Evolutionary conservation across 352 stramenopile species (phyloP), one percentile per base, ranked within the genome.

Genomic region (Phytophthora aleatoria): DNA sequence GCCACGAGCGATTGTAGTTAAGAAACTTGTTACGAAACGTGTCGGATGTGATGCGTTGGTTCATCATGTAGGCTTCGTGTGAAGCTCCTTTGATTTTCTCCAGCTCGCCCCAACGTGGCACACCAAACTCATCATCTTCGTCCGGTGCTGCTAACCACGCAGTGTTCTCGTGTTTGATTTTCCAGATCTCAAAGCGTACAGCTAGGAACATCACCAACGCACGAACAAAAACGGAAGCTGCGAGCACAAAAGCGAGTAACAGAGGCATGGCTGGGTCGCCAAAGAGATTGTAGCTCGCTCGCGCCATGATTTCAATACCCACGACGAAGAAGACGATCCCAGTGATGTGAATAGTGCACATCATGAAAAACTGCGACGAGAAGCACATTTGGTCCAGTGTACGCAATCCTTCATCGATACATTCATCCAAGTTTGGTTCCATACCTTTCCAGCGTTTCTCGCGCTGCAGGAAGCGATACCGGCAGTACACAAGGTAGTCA

Each of bases 21-120:
- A 99, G 82, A 70, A 99, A 99, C 68, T 99, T 99, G 78, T 96
- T 97, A 12, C 97, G 90, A 71, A 99, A 99, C 5, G 95, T 98
- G 57, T 99, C 96, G 13, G 81, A 96, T 20, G 95, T 97, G 63
- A 99, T 97, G 12, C 91, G 83, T 73, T 99, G 93, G 73, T 99
- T 99, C 94, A 99, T 98, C 64, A 98, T 61, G 67, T 98, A 98
- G 2, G 91, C 85, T 69, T 99, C 95, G 69, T 98, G 93, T 5
- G 85, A 96, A 35, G 89, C 94, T n/a, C 91, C 86, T 69, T 98
- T 94, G 47, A 98, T 95, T 24, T 95, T 91, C 55, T 97, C 90
- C 0, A 97, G 76, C 38, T 98, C 91, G 56, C 98, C 92, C 89
- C 89, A 98, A 11, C 89, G 74, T 3, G 95, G 92, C 30, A 98